phyloP scores from a whole-genome alignment of 106 monocot species.

The Acorus gramineus region DNA sequence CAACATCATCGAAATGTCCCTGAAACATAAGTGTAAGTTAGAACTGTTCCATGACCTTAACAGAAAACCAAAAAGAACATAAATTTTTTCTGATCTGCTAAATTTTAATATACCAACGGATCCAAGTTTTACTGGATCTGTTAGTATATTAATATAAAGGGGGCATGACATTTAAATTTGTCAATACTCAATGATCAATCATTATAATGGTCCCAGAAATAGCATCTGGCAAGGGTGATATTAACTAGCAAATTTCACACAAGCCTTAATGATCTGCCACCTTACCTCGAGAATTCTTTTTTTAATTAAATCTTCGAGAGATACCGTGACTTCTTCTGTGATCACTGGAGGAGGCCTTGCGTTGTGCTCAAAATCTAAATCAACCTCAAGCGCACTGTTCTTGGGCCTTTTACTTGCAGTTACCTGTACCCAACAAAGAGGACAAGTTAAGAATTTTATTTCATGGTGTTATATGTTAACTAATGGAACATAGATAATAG shows the following conservation, averaged over 20 bases:
- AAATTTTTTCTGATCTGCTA: too few relatives aligned
- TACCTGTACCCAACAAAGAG: conserved; percentile 32
- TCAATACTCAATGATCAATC: too few relatives aligned
- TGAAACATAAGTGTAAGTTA: neutral
- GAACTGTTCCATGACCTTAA: neutral
- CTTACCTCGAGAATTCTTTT: conserved; percentile 81
- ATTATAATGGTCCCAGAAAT: too few relatives aligned
- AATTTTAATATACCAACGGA: too few relatives aligned
- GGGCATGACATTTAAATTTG: too few relatives aligned
- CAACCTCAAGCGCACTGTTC: conserved; percentile 93
- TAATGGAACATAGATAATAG: too few relatives aligned
- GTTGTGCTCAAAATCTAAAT: conserved; percentile 95
- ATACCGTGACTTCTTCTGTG: conserved; percentile 76
- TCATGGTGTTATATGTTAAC: too few relatives aligned
- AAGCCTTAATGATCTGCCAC: neutral
- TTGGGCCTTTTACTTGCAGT: conserved; percentile 86
- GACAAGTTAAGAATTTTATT: too few relatives aligned
- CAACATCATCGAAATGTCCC: conserved; percentile 88
- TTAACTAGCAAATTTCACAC: neutral
- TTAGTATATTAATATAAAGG: too few relatives aligned
- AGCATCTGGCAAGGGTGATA: too few relatives aligned
- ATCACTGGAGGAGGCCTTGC: conserved; percentile 48
- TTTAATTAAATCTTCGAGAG: conserved; percentile 81
- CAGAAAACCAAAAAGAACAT: neutral
- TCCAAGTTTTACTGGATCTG: too few relatives aligned